phyloP scores from a whole-genome alignment of 140 eudicot species.

The Cichorium intybus region DNA sequence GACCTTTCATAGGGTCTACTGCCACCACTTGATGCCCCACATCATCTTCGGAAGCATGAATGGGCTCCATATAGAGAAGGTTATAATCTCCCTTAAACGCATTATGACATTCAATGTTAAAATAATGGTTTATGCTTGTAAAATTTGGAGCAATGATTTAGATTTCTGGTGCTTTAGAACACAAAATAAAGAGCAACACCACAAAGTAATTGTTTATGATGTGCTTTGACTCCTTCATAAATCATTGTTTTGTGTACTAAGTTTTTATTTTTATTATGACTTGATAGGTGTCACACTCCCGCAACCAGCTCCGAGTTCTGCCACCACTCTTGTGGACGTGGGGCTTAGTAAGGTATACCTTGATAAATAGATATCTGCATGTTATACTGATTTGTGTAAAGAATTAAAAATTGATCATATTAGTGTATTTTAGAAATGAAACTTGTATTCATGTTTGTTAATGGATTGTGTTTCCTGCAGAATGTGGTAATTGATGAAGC shows the following conservation, averaged over 20 bases:
- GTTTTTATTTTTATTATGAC: slow-evolving; percentile 8
- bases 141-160: too few species aligned
- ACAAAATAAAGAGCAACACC: too few species aligned
- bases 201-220: too few species aligned
- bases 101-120: slow-evolving; percentile 15
- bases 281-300: slow-evolving; percentile 61
- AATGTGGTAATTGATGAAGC: slow-evolving; percentile 74
- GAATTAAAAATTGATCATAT: slow-evolving; percentile 22
- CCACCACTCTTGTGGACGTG: slow-evolving; percentile 71
- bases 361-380: slow-evolving; percentile 2
- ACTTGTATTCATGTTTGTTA: slow-evolving; percentile 6
- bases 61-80: slow-evolving; percentile 98
- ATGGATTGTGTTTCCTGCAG: slow-evolving; percentile 44
- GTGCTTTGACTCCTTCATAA: slow-evolving; percentile 4
- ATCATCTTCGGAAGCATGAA: slow-evolving; percentile 99
- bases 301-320: slow-evolving; percentile 51
- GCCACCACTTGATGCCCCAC: slow-evolving; percentile 99
- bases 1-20: slow-evolving; percentile 62
- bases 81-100: slow-evolving; percentile 25
- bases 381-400: neutral
- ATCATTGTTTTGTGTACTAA: slow-evolving; percentile 1
- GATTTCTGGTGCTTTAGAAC: too few species aligned
- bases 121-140: too few species aligned
- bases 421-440: slow-evolving; percentile 13
- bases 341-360: slow-evolving; percentile 82